These are phyloP conservation scores for Talaromyces islandicus DNA, from an alignment of 2,329 filamentous ascomycete genomes.

Conservation along the genomic window DNA sequence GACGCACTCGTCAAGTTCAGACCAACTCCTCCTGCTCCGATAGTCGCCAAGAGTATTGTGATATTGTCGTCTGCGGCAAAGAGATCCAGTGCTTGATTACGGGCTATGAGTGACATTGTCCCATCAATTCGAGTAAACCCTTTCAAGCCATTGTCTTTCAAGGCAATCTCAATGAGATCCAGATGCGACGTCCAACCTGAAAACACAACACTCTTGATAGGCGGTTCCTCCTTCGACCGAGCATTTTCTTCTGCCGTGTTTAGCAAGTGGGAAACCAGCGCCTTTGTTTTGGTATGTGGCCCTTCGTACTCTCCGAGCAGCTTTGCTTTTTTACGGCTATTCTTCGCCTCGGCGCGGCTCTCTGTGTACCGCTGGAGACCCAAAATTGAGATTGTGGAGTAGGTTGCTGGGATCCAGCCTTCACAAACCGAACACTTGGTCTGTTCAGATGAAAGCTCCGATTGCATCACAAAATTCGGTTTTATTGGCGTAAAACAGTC, in stretches of 20 bases:
- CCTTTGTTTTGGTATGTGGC: constrained; percentile 86
- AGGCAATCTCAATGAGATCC: constrained; percentile 80
- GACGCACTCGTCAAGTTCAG: constrained; percentile 84
- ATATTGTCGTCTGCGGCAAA: constrained; percentile 69
- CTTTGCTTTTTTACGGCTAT: constrained; percentile 52
- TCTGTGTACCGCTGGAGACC: constrained; percentile 46
- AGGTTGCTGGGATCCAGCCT: constrained; percentile 55
- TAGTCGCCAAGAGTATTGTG: constrained; percentile 81
- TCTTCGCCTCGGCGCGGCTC: constrained; percentile 52
- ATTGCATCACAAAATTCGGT: constrained; percentile 7
- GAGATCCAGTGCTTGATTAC: constrained; percentile 66
- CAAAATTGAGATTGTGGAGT: constrained; percentile 62
- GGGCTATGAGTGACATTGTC: constrained; percentile 70
- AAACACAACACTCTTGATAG: constrained; percentile 90
- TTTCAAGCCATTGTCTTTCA: constrained; percentile 51
- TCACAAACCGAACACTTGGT: constrained; percentile 64
- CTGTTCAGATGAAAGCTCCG: constrained; percentile 19
- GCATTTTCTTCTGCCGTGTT: constrained; percentile 54
- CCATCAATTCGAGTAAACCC: constrained; percentile 79
- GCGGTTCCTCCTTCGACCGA: constrained; percentile 46
- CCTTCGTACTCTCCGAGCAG: constrained; percentile 66
- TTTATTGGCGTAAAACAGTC: constrained; percentile 62
- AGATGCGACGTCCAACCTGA: constrained; percentile 95
- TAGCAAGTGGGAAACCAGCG: constrained; percentile 69
- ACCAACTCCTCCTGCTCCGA: constrained; percentile 84